Evolutionary conservation across 2,329 filamentous ascomycete genomes (phyloP).

Genomic region (Alternaria rosae): DNA sequence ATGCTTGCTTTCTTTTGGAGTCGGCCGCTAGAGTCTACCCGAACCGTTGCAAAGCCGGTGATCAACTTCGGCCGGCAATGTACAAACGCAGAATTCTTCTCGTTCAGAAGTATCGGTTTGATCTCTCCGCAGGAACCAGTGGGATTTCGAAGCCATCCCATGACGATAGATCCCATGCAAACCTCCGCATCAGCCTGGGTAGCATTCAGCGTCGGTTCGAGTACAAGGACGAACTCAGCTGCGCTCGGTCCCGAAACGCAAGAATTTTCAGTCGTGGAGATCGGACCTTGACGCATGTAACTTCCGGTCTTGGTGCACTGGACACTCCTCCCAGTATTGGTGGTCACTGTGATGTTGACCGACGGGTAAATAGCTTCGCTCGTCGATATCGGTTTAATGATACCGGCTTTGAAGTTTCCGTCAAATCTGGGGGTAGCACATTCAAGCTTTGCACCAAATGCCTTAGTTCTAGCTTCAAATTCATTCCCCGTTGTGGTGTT

Average conservation of each 20-base stretch:
- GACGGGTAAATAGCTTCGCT: not conserved
- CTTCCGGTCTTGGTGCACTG: not conserved
- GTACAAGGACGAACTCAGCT: slow-evolving; percentile 17
- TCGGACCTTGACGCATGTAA: not conserved
- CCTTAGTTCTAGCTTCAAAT: slow-evolving; percentile 37
- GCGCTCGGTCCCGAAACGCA: slow-evolving; percentile 17
- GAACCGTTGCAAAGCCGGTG: slow-evolving; percentile 45
- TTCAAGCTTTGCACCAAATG: slow-evolving; percentile 34
- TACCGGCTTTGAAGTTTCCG: not conserved
- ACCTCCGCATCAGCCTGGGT: slow-evolving; percentile 22
- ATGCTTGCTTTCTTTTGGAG: slow-evolving; percentile 24
- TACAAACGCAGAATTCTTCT: slow-evolving; percentile 38
- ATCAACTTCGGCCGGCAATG: slow-evolving; percentile 48
- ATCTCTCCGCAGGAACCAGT: slow-evolving; percentile 18
- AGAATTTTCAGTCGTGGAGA: not conserved
- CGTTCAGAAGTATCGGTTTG: slow-evolving; percentile 1
- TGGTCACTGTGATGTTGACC: not conserved
- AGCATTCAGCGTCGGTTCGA: slow-evolving; percentile 21
- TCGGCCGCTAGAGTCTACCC: slow-evolving; percentile 42
- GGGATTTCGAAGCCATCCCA: slow-evolving; percentile 38
- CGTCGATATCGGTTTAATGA: not conserved
- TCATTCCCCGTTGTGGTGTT: not conserved
- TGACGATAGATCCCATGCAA: slow-evolving; percentile 31
- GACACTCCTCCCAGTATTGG: not conserved
- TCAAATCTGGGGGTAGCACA: not conserved